Percentiles rank a stretch among this genome's conserved stretches.
phyloP scores from a whole-genome alignment of 306 rosid species.

The Cucurbita moschata region DNA sequence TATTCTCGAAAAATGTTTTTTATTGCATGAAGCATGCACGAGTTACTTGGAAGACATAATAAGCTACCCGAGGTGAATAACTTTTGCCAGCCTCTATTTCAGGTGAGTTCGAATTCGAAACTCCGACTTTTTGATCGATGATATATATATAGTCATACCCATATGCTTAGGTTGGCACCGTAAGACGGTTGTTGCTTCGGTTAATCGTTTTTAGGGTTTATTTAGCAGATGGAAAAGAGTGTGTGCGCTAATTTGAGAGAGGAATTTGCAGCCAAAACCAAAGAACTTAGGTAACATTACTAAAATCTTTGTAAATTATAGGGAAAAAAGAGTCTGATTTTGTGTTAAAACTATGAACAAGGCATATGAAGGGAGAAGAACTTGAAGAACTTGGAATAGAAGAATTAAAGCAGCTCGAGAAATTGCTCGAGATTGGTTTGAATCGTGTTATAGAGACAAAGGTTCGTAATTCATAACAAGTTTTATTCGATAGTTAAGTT shows the following conservation, averaged over 20 bases:
- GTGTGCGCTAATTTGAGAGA: neutral
- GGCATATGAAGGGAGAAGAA: conserved; percentile 11
- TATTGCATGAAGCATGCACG: neutral
- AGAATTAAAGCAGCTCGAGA: conserved; percentile 4
- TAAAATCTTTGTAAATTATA: no score
- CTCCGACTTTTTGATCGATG: neutral
- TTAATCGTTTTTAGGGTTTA: neutral
- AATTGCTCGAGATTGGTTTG: conserved; percentile 3
- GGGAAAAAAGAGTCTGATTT: neutral
- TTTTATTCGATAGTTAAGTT: neutral
- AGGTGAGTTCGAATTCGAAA: neutral
- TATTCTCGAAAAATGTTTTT: neutral
- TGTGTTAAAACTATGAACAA: conserved; percentile 2
- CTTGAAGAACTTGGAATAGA: conserved; percentile 5
- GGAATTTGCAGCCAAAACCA: conserved; percentile 6
- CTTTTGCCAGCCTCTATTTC: neutral
- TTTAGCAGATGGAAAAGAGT: neutral
- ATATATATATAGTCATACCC: no score
- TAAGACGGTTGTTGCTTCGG: neutral
- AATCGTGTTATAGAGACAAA: neutral
- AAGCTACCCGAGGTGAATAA: neutral
- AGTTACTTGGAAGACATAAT: neutral
- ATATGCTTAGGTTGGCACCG: no score
- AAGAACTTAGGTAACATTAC: neutral
- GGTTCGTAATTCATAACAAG: neutral